phyloP scores from a whole-genome alignment of 345 rosid genomes.

The Adansonia digitata region DNA sequence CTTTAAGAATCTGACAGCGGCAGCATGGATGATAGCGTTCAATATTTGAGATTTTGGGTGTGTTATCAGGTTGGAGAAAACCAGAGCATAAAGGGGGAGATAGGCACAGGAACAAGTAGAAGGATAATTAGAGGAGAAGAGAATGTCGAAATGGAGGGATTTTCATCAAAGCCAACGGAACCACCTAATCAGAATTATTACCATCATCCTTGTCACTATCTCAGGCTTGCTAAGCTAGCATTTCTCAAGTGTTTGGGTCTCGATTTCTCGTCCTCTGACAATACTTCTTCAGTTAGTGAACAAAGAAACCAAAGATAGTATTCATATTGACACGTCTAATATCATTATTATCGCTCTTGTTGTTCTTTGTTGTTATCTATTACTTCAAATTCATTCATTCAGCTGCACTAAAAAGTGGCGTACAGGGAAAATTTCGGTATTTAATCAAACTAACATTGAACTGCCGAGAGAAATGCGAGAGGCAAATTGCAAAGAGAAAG shows the following conservation, averaged over 20 bases:
- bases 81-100: constrained; percentile 29
- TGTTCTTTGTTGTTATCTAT: too few relatives aligned
- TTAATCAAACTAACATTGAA: too few relatives aligned
- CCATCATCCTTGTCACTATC: constrained; percentile 42
- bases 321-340: too few relatives aligned
- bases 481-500: too few relatives aligned
- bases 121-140: constrained; percentile 19
- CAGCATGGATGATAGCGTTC: too few relatives aligned
- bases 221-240: constrained; percentile 38
- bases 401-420: too few relatives aligned
- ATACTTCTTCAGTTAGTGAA: constrained; percentile 1
- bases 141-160: constrained; percentile 14
- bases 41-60: too few relatives aligned
- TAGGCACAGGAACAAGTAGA: constrained; percentile 16
- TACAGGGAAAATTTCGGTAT: too few relatives aligned
- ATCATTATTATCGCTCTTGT: too few relatives aligned
- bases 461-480: too few relatives aligned
- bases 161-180: constrained; percentile 7
- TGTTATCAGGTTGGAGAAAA: constrained; percentile 28
- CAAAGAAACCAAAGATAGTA: background rate
- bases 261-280: constrained; percentile 14
- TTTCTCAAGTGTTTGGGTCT: constrained; percentile 45
- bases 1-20: too few relatives aligned
- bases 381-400: too few relatives aligned
- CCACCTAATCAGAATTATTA: background rate